Conservation (phyloP, 1,284 basidiomycete species). For the Boletus nobilissimus region DNA sequence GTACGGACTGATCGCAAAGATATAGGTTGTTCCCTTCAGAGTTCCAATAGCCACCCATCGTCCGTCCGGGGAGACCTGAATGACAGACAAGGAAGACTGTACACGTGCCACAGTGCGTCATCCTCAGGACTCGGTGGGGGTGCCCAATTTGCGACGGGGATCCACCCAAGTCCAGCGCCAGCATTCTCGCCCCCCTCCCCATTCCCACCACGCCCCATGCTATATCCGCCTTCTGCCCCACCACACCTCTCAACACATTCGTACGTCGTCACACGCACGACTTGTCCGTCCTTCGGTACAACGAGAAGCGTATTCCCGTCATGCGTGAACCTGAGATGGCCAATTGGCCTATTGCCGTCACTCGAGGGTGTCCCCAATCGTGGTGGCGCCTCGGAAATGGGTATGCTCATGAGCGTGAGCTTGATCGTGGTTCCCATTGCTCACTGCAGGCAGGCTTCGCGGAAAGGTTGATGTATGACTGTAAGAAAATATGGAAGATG, state of each 20-base stretch:
- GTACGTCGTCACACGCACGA: conserved; percentile 62
- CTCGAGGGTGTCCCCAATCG: conserved; percentile 27
- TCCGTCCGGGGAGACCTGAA: conserved; percentile 74
- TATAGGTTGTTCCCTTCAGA: conserved; percentile 70
- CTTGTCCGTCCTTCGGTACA: conserved; percentile 68
- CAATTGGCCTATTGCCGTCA: conserved; percentile 50
- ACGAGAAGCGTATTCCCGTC: conserved; percentile 70
- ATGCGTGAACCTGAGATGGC: conserved; percentile 64
- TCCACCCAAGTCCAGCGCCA: conserved; percentile 16
- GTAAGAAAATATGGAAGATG: conserved; percentile 53
- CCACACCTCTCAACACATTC: conserved; percentile 33
- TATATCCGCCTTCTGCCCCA: not conserved
- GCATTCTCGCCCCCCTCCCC: conserved; percentile 20
- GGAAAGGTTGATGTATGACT: conserved; percentile 58
- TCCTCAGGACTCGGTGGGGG: conserved; percentile 24
- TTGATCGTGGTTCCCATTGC: conserved; percentile 32
- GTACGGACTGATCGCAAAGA: conserved; percentile 81
- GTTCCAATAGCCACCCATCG: conserved; percentile 79
- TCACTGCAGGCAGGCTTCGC: conserved; percentile 67
- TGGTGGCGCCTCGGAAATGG: conserved; percentile 27
- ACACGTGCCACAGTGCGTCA: conserved; percentile 67
- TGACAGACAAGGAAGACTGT: conserved; percentile 71
- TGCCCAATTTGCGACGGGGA: conserved; percentile 16
- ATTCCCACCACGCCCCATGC: not conserved
- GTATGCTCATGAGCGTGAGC: conserved; percentile 5